Evolutionary conservation across 164 flowering plant genomes (phyloP), one percentile per base, ranked within the genome.

Genomic region (Liriodendron chinense): DNA sequence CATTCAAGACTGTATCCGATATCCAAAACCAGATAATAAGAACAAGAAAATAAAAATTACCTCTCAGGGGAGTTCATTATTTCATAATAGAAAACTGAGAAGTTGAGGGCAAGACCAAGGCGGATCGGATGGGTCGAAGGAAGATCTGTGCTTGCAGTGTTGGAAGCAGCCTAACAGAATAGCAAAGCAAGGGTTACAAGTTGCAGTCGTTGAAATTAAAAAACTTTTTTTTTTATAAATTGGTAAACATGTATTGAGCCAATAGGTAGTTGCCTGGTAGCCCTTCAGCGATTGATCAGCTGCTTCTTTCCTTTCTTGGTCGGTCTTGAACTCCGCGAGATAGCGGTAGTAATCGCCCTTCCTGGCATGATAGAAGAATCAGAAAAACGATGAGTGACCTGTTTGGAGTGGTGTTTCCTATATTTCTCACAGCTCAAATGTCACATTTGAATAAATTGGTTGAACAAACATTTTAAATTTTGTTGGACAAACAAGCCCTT

Each of bases 101-200:
- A 74, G 75, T 74, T 78, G 49, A 74, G 74, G 34, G 75, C 81
- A 62, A 78, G 81, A 70, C 81, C 81, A 57, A 78, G 75, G 62
- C 81, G 81, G 64, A 71, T 78, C 9, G 81, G 81, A 47, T 78
- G 81, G 67, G 81, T 78, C n/a, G 81, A 66, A 34, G 81, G 75
- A 71, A 78, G 80, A 70, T 78, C 80, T 2, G 77, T 78, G 68
- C 22, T 78, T 65, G 80, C 77, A 53, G 77, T 74, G 68, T 78
- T 74, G 28, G 75, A 78, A 59, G 78, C 81, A 70, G 78, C 81
- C 81, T 78, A 71, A 65, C 13, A 53, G 47, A 26, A 26, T 66
- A 65, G 47, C 13, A 74, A 23, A 53, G 59, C 10, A 16, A 34
- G 10, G 61, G 20, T 47, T 34, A n/a, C 14, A 21, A 47, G 16